Evolutionary conservation across 208 protist species (phyloP).

Genomic region (Crithidia brevicula): DNA sequence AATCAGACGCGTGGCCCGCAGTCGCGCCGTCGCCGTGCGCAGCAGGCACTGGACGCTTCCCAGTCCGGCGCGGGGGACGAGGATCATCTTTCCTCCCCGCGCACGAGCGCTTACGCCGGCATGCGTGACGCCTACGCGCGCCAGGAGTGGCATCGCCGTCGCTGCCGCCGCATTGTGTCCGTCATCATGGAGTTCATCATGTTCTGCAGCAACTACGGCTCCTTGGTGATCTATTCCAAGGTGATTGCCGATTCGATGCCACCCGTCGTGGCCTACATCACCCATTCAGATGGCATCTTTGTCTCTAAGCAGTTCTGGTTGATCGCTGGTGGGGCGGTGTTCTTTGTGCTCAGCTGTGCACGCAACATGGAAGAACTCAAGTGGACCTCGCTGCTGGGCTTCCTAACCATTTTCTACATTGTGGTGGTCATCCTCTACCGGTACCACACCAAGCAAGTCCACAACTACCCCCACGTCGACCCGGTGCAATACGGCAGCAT

Average conservation of each 20-base stretch:
- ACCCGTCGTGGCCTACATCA: conserved; percentile 42
- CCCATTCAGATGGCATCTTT: conserved; percentile 37
- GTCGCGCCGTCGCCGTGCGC: background rate
- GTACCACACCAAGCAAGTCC: conserved; percentile 45
- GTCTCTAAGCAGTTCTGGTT: conserved; percentile 60
- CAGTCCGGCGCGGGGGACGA: background rate
- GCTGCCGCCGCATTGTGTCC: conserved; percentile 48
- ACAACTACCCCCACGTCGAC: conserved; percentile 51
- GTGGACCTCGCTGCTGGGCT: conserved; percentile 79
- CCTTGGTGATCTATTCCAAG: conserved; percentile 68
- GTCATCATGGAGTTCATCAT: conserved; percentile 64
- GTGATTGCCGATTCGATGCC: conserved; percentile 81
- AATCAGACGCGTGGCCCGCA: no score
- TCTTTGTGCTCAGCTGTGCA: conserved; percentile 74
- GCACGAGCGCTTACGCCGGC: conserved; percentile 14
- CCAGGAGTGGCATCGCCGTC: conserved; percentile 46
- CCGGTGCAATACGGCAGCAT: conserved; percentile 40
- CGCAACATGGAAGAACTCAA: conserved; percentile 88
- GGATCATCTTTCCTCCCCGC: background rate
- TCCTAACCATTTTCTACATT: conserved; percentile 87
- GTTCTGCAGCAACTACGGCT: conserved; percentile 75
- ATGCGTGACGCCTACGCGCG: conserved; percentile 30
- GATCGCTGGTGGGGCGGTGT: conserved; percentile 53
- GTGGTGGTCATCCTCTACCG: conserved; percentile 60
- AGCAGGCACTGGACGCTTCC: background rate